Percentiles rank a stretch among this genome's conserved stretches.
phyloP scores from a whole-genome alignment of 306 rosid genomes.

The Boehmeria nivea region DNA sequence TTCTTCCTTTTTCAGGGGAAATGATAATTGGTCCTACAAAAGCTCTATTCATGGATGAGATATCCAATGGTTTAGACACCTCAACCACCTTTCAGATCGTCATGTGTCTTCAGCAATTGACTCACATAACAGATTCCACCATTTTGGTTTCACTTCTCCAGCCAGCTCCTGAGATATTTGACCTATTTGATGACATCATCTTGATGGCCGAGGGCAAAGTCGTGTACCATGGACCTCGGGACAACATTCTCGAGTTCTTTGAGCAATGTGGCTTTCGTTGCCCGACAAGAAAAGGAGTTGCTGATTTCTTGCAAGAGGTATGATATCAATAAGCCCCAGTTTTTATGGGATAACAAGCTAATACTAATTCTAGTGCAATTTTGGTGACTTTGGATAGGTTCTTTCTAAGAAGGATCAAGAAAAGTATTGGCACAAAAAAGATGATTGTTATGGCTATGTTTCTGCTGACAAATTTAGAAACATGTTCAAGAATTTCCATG shows the following conservation, averaged over 20 bases:
- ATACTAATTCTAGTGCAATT: no score
- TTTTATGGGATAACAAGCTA: no score
- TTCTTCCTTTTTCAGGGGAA: no score
- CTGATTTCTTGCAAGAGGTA: constrained; percentile 45
- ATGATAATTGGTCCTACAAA: constrained; percentile 40
- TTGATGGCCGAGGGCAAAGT: constrained; percentile 35
- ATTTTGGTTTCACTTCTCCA: constrained; percentile 44
- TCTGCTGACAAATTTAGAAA: constrained; percentile 24
- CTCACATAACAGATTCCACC: constrained; percentile 30
- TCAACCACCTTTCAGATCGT: constrained; percentile 37
- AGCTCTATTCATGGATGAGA: constrained; percentile 44
- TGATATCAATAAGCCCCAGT: no score
- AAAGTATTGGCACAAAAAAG: constrained; percentile 27
- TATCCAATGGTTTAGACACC: constrained; percentile 39
- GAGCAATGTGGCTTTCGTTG: constrained; percentile 43
- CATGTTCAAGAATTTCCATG: constrained; percentile 27
- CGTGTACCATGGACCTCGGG: constrained; percentile 44
- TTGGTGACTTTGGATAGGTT: no score
- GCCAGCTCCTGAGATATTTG: constrained; percentile 45
- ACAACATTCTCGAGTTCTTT: constrained; percentile 30
- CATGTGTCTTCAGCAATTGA: constrained; percentile 35
- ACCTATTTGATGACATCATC: constrained; percentile 44
- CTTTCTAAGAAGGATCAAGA: constrained; percentile 41
- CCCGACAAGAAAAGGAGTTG: constrained; percentile 41
- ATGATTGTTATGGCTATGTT: constrained; percentile 17